Base-by-base conservation (phyloP, 2,329 filamentous ascomycete genomes). In the Neophaeococcomyces mojaviensis region DNA sequence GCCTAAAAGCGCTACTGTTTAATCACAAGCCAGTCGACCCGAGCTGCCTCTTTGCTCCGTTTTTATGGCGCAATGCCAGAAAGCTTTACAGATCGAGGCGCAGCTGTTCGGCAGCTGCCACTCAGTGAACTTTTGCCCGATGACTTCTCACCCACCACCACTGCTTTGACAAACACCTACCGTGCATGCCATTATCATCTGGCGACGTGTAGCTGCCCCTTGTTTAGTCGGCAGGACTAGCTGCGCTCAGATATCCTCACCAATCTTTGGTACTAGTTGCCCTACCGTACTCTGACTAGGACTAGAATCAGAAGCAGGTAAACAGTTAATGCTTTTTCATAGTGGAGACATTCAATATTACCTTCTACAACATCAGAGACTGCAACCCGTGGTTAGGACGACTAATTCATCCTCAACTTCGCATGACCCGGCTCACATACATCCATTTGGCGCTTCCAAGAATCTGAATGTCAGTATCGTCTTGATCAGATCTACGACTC, bases 201-300 rank as follows among this genome's bases (percentile, higher is more conserved):
- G 20, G 7, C 19, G 10, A 30, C 40, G 30, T 35, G n/a, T 35
- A n/a, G 30, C 34, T 43, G 40, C 24, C 16, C 40, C 40, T 35
- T 43, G 31, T 26, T 43, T 43, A 43, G 40, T 35, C 26, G 32
- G 19, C 28, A 16, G 40, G 19, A 33, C 30, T 43, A 16, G 8
- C 30, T 24, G 3, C 13, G n/a, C n/a, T n/a, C n/a, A n/a, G n/a
- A n/a, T 19, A 40, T 40, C 20, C 20, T 30, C 15, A 39, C 8
- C 15, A 20, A 16, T 26, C 24, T 20, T 24, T 32, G 18, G 15
- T 32, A 13, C 16, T 18, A 19, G n/a, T 32, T 30, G 30, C 16
- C 28, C 5, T 43, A 8, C 40, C 39, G 26, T 41, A 18, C 39
- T 41, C n/a, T 12, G 10, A 5, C 39, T 20, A 20, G 13, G 24